phyloP scores from a whole-genome alignment of 257 asterid genomes.

The Petunia secreta region DNA sequence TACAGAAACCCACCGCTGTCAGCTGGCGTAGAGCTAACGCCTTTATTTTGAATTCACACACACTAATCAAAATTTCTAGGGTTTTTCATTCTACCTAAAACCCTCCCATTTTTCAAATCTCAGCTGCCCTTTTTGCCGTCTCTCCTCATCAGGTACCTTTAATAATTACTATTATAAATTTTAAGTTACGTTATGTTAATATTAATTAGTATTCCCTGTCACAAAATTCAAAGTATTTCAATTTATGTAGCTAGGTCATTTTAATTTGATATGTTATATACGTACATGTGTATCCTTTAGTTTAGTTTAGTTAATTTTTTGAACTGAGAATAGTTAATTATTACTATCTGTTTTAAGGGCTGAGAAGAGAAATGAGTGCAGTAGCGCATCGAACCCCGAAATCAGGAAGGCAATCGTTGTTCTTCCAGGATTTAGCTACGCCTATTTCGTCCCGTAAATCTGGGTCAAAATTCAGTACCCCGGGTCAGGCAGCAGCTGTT shows the following conservation, averaged over 20 bases:
- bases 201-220: background rate
- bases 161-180: background rate
- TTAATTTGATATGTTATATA: background rate
- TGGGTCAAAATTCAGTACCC: conserved; percentile 67
- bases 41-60: conserved; percentile 18
- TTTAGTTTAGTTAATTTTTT: background rate
- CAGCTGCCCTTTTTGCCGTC: background rate
- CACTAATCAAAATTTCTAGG: conserved; percentile 9
- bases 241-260: background rate
- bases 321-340: conserved; percentile 12
- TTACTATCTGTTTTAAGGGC: background rate
- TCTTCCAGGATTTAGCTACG: conserved; percentile 86
- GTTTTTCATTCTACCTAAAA: conserved; percentile 25
- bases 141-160: conserved; percentile 18
- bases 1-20: conserved; percentile 11
- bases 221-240: conserved; percentile 1
- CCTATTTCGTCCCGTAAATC: conserved; percentile 78
- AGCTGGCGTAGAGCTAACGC: conserved; percentile 25
- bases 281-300: background rate
- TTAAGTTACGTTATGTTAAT: background rate
- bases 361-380: conserved; percentile 56
- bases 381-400: conserved; percentile 66
- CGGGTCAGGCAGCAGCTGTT: conserved; percentile 97
- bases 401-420: conserved; percentile 80
- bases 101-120: conserved; percentile 24